These are phyloP conservation scores for Rehmannia glutinosa DNA, from an alignment of 257 asterid genomes.

Conservation along the genomic window DNA sequence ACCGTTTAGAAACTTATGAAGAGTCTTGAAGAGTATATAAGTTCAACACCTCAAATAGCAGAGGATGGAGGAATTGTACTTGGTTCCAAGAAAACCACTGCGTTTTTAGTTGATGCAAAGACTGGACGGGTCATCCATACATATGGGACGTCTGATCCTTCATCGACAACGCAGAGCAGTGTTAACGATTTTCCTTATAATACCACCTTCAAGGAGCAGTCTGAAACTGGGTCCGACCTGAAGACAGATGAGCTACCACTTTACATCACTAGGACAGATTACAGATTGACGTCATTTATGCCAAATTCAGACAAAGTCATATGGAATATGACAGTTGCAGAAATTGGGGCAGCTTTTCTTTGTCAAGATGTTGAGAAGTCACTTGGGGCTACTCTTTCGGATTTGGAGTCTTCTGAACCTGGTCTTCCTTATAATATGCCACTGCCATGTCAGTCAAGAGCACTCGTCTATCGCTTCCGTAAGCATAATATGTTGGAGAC, in stretches of 20 bases:
- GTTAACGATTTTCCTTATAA: constrained; percentile 29
- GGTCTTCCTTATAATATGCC: constrained; percentile 70
- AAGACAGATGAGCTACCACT: constrained; percentile 52
- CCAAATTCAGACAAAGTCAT: constrained; percentile 74
- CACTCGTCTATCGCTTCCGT: constrained; percentile 64
- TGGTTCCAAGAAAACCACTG: constrained; percentile 75
- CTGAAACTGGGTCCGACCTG: constrained; percentile 31
- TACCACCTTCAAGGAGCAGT: constrained; percentile 36
- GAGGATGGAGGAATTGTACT: constrained; percentile 93
- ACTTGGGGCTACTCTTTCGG: constrained; percentile 30
- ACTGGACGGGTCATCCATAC: constrained; percentile 66
- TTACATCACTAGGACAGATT: constrained; percentile 90
- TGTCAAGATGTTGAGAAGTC: constrained; percentile 60
- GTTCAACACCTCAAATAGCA: constrained; percentile 91
- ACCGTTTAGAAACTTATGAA: constrained; percentile 67
- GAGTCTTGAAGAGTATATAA: constrained; percentile 75
- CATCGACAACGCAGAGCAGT: constrained; percentile 25
- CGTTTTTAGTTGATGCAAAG: constrained; percentile 69
- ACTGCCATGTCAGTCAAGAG: constrained; percentile 82
- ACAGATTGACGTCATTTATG: constrained; percentile 66
- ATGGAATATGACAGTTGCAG: constrained; percentile 93
- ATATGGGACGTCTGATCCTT: constrained; percentile 45
- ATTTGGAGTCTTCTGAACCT: constrained; percentile 42
- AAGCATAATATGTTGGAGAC: constrained; percentile 39
- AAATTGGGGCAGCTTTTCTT: constrained; percentile 80